Evolutionary conservation across 2,329 filamentous ascomycete species (phyloP), one percentile per base, ranked within the genome.

Genomic region (Bipolaris cookei): DNA sequence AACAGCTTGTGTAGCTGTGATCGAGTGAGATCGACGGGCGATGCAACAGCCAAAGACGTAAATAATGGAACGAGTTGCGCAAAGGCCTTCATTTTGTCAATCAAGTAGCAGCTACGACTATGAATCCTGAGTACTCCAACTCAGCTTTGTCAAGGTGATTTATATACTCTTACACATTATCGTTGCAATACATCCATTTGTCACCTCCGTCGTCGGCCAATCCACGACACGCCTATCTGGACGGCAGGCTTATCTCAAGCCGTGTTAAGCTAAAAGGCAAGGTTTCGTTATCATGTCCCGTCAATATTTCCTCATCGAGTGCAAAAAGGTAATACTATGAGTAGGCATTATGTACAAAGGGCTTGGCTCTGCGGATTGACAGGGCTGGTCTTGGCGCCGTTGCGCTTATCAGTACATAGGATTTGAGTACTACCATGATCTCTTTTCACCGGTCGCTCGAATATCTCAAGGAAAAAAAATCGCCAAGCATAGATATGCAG

Each of bases 81-180:
- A 16, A 61, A 51, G 42, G 61, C 34, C 59, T 58, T 67, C 71
- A 73, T 73, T 45, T 62, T 68, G 44, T 25, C 23, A 10, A 11
- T n/a, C 45, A 32, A 6, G 20, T 45, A 34, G 11, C 6, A 18
- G 6, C 30, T 25, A 37, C 16, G 23, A 28, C 8, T 34, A n/a
- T 7, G 7, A 18, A 6, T 0, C 4, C 6, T 18, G 30, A 11
- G 6, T 35, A 1, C 18, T 10, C 18, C 14, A 8, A 8, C 32
- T 23, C 13, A 34, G 11, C 16, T 23, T 32, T 18, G 28, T 6
- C n/a, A 43, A 47, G 2, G 14, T 8, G 13, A 18, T 18, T 51
- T 54, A 51, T 56, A 57, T 60, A 56, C 43, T 41, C 10, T 6
- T 34, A 18, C 14, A 18, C 18, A 13, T 18, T 3, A 18, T 45